A percentile compares a stretch with the other conserved stretches of the same genome.
phyloP scores from a whole-genome alignment of 306 rosid genomes.

The Sicyos baderoa region DNA sequence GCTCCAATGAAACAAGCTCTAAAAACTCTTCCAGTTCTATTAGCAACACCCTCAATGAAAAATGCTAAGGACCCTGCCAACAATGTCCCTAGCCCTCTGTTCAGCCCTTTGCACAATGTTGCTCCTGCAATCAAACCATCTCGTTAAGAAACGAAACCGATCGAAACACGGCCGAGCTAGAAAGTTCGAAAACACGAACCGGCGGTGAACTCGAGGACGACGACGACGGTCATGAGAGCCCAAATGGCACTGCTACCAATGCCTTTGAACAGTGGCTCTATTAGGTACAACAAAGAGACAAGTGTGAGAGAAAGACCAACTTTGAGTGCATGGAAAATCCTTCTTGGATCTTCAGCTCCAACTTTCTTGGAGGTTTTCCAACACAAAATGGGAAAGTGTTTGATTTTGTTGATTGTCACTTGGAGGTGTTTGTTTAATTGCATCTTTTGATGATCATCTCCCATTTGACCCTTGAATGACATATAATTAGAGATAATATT shows the following conservation, averaged over 20 bases:
- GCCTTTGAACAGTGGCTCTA: conserved; percentile 54
- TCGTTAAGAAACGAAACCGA: not conserved
- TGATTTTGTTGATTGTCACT: conserved; percentile 34
- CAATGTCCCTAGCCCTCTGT: conserved; percentile 87
- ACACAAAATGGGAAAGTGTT: conserved; percentile 30
- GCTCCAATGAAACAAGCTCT: conserved; percentile 69
- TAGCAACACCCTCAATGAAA: conserved; percentile 48
- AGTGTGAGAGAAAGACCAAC: conserved; percentile 71
- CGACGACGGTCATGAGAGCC: conserved; percentile 97
- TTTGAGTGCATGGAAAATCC: conserved; percentile 71
- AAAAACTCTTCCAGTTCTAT: conserved; percentile 29
- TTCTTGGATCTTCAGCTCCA: conserved; percentile 81
- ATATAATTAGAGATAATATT: not conserved
- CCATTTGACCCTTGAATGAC: conserved; percentile 27
- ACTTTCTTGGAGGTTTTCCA: conserved; percentile 55
- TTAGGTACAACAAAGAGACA: conserved; percentile 63
- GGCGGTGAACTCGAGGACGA: conserved; percentile 91
- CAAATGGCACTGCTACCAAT: conserved; percentile 74
- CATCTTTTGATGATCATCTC: conserved; percentile 28
- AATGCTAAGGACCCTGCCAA: conserved; percentile 77
- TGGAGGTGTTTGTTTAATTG: conserved; percentile 33
- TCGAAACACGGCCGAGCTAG: not conserved
- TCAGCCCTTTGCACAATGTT: conserved; percentile 91
- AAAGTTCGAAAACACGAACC: conserved; percentile 26
- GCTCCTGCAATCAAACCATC: conserved; percentile 46